Evolutionary conservation across 495 filamentous ascomycete genomes (phyloP), one percentile per base, ranked within the genome.

Genomic region (Lepidopterella palustris): DNA sequence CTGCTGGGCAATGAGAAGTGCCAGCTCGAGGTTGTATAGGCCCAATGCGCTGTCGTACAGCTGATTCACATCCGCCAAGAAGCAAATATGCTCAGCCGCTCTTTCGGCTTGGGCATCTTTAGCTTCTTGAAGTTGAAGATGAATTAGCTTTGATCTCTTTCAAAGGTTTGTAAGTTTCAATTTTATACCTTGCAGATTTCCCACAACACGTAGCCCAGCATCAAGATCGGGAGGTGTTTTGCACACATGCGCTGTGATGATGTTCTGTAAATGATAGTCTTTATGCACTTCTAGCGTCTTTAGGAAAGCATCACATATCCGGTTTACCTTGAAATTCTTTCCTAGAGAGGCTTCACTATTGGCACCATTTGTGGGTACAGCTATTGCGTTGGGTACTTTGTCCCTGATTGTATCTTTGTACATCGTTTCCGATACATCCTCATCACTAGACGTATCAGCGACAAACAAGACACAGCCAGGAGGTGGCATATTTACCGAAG

Each of bases 11-110:
- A 98, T 87, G 50, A 95, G 76, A 11, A 98, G 77, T 6, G 91
- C 86, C 31, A 97, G 82, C 32, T 96, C 92, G 3, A 98, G 80
- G 67, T 96, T 83, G 68, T 98, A 97, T 2, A 97, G 74, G 23
- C 92, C 92, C 15, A 98, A 77, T 5, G 93, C 88, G 57, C 89
- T 86, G 59, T 96, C 88, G 67, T 93, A 98, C n/a, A 98, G 81
- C 53, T 82, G 83, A 68, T 96, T 93, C 20, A 93, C 85, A 73
- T 98, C 93, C 0, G 90, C 88, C 42, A 98, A 78, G 76, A 97
- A 98, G 77, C 90, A 97, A 62, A 97, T 96, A 64, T 98, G 93
- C 68, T 95, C 90, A 35, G 96, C 86, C 0, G 92, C 90, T 70
- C 84, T 83, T 62, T 97, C 89, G 4, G 87, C 86, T 61, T 90